Conservation (phyloP, 129 eudicot genomes). For the Calendula officinalis region DNA sequence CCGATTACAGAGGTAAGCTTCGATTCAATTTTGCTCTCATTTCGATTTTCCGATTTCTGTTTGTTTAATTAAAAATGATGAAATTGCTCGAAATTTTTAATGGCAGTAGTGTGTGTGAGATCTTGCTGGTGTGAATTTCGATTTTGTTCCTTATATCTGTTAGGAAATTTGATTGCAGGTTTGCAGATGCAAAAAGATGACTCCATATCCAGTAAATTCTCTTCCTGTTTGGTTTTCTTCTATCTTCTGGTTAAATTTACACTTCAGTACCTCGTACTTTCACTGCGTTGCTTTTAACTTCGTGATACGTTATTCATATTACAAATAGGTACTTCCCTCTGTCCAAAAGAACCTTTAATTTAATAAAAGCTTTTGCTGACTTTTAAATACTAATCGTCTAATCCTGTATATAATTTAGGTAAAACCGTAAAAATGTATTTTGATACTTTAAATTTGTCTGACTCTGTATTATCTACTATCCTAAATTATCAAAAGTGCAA, state of each 20-base stretch:
- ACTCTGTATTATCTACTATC: too few species aligned
- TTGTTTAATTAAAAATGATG: background rate
- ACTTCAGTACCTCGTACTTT: slow-evolving; percentile 10
- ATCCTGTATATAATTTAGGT: too few species aligned
- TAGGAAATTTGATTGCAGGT: slow-evolving; percentile 40
- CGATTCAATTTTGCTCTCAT: background rate
- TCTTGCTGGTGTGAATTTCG: background rate
- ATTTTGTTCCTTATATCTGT: background rate
- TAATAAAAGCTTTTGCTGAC: too few species aligned
- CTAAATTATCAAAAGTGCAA: too few species aligned
- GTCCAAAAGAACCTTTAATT: too few species aligned
- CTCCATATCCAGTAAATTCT: slow-evolving; percentile 54
- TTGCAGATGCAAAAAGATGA: slow-evolving; percentile 77
- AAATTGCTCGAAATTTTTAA: background rate
- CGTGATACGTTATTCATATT: background rate
- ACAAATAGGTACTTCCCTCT: too few species aligned
- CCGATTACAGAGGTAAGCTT: slow-evolving; percentile 68
- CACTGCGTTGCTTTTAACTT: background rate
- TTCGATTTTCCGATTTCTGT: background rate
- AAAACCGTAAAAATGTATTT: too few species aligned
- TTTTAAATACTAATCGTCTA: too few species aligned
- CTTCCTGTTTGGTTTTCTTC: background rate
- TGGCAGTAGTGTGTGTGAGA: background rate
- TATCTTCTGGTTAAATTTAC: slow-evolving; percentile 18
- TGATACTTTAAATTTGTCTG: too few species aligned